Percentiles rank a stretch among this genome's conserved stretches.
phyloP scores from a whole-genome alignment of 331 rosid genomes.

The Erythrophleum ivorense region DNA sequence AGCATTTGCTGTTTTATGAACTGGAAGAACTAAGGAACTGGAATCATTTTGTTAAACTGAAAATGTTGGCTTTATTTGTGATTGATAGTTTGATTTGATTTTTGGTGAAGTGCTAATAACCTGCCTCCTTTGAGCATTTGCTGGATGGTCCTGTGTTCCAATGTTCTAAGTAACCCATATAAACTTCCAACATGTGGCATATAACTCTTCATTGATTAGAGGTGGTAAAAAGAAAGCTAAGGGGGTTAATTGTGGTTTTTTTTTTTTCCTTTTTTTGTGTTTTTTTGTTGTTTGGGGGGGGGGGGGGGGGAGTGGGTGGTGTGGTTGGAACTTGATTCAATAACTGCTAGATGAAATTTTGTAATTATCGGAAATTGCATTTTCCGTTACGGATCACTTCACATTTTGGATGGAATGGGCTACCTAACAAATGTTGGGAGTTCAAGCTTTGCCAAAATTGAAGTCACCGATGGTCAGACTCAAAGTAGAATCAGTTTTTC shows the following conservation, averaged over 20 bases:
- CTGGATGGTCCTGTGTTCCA: background rate
- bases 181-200: background rate
- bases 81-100: background rate
- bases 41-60: background rate
- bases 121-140: background rate
- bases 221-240: background rate
- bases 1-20: background rate
- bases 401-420: background rate
- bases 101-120: background rate
- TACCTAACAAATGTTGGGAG: slow-evolving; percentile 20
- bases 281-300: too few species aligned
- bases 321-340: too few species aligned
- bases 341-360: too few species aligned
- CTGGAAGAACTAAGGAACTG: background rate
- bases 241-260: too few species aligned
- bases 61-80: background rate
- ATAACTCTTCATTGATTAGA: background rate
- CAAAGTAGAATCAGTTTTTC: background rate
- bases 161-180: background rate
- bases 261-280: too few species aligned
- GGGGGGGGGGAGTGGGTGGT: too few species aligned
- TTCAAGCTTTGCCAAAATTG: slow-evolving; percentile 17
- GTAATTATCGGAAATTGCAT: background rate
- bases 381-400: background rate
- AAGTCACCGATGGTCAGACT: background rate